Conservation (phyloP, 371 early-diverging fungal species). For the Saksenaea oblongispora region DNA sequence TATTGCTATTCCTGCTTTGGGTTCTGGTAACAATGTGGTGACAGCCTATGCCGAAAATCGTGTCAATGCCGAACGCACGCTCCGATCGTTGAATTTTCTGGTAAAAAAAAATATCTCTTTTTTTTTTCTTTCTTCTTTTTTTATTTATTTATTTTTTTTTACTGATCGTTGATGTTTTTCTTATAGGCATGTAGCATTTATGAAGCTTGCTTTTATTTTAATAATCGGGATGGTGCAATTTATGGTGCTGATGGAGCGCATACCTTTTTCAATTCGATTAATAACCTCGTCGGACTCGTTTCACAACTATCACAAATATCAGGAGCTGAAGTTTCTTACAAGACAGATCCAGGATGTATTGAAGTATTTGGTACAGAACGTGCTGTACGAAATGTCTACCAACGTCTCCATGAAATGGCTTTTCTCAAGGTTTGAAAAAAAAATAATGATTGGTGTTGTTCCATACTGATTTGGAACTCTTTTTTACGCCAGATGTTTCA, state of each 20-base stretch:
- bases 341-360: conserved; percentile 45
- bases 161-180: no score
- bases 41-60: conserved; percentile 67
- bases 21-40: conserved; percentile 53
- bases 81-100: conserved; percentile 71
- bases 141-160: no score
- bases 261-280: conserved; percentile 34
- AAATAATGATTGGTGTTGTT: not conserved
- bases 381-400: conserved; percentile 61
- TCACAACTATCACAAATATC: conserved; percentile 55
- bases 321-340: conserved; percentile 58
- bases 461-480: not conserved
- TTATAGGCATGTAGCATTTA: conserved; percentile 58
- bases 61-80: conserved; percentile 74
- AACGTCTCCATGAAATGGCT: conserved; percentile 48
- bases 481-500: conserved; percentile 25
- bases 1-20: conserved; percentile 66
- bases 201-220: conserved; percentile 59
- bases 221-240: conserved; percentile 35
- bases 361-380: conserved; percentile 66
- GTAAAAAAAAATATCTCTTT: conserved; percentile 36
- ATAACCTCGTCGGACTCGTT: conserved; percentile 42
- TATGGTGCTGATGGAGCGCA: conserved; percentile 31
- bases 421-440: conserved; percentile 34
- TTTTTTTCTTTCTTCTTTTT: not conserved